Conservation (phyloP, 176 grass and related monocot species). For the Bolboschoenus planiculmis region DNA sequence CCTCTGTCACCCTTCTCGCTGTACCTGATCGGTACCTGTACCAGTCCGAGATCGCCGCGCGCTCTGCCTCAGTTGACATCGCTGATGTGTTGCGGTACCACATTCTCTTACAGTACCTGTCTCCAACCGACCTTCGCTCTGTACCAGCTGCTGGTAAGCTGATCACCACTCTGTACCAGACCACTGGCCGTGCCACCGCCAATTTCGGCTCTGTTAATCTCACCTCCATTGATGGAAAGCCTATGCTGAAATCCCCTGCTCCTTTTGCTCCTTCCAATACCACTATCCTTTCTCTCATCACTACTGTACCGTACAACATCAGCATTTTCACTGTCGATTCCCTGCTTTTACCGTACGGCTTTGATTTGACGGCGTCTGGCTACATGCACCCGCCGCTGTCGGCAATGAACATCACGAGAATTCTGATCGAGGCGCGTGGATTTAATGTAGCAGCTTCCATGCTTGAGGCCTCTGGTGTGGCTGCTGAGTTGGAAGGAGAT, state of each 20-base stretch:
- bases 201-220: slow-evolving; percentile 90
- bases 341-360: slow-evolving; percentile 59
- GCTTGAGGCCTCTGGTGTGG: slow-evolving; percentile 86
- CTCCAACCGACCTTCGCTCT: slow-evolving; percentile 50
- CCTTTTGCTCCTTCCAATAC: slow-evolving; percentile 53
- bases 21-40: slow-evolving; percentile 65
- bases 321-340: slow-evolving; percentile 70
- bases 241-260: slow-evolving; percentile 61
- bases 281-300: slow-evolving; percentile 63
- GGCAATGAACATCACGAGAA: slow-evolving; percentile 67
- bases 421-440: slow-evolving; percentile 61
- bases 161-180: slow-evolving; percentile 93
- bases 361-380: slow-evolving; percentile 64
- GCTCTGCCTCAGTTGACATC: slow-evolving; percentile 63
- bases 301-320: slow-evolving; percentile 63
- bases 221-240: slow-evolving; percentile 34
- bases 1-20: slow-evolving; percentile 75
- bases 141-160: slow-evolving; percentile 58
- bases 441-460: slow-evolving; percentile 93
- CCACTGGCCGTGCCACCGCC: slow-evolving; percentile 72
- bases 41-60: slow-evolving; percentile 44
- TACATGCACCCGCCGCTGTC: slow-evolving; percentile 38
- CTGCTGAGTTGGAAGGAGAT: slow-evolving; percentile 58
- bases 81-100: slow-evolving; percentile 90
- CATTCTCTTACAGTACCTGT: slow-evolving; percentile 90